These are phyloP conservation scores for Fonsecaea monophora DNA, from an alignment of 2,329 filamentous ascomycete species.

Conservation along the genomic window DNA sequence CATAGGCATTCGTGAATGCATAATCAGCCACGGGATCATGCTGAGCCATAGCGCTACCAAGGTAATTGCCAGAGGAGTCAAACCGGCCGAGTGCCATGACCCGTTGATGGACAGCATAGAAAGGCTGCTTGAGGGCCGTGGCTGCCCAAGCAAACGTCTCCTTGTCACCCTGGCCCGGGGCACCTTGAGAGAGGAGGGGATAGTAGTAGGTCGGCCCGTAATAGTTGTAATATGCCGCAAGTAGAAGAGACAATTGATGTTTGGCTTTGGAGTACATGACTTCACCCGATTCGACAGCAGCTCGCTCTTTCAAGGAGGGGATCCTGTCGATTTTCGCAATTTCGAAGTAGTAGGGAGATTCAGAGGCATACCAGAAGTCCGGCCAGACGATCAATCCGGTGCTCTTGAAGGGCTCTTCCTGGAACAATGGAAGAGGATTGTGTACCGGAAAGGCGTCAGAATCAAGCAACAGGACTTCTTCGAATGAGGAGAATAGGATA, in stretches of 20 bases:
- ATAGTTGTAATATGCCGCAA: conserved; percentile 59
- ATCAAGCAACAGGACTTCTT: conserved; percentile 66
- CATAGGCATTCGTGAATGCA: conserved; percentile 21
- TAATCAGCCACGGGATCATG: conserved; percentile 47
- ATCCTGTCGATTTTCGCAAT: conserved; percentile 47
- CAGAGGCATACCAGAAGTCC: conserved; percentile 59
- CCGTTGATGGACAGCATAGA: conserved; percentile 51
- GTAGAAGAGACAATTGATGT: conserved; percentile 52
- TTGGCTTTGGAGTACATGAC: conserved; percentile 54
- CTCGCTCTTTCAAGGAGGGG: conserved; percentile 44
- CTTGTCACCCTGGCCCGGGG: conserved; percentile 59
- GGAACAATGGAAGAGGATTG: conserved; percentile 55
- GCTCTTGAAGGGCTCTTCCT: conserved; percentile 59
- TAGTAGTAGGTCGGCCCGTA: conserved; percentile 57
- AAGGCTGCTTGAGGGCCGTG: conserved; percentile 48
- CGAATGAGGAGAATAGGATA: conserved; percentile 65
- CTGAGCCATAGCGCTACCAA: conserved; percentile 46
- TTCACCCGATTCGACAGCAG: conserved; percentile 55
- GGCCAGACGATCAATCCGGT: conserved; percentile 65
- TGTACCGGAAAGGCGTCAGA: conserved; percentile 62
- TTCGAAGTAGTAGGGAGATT: conserved; percentile 52
- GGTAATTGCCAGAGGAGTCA: conserved; percentile 40
- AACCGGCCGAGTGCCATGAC: conserved; percentile 36
- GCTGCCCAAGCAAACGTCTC: conserved; percentile 59
- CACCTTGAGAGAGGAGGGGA: conserved; percentile 55